Conservation (phyloP, 2,329 filamentous ascomycete species). For the Ceratocystis cubensis region DNA sequence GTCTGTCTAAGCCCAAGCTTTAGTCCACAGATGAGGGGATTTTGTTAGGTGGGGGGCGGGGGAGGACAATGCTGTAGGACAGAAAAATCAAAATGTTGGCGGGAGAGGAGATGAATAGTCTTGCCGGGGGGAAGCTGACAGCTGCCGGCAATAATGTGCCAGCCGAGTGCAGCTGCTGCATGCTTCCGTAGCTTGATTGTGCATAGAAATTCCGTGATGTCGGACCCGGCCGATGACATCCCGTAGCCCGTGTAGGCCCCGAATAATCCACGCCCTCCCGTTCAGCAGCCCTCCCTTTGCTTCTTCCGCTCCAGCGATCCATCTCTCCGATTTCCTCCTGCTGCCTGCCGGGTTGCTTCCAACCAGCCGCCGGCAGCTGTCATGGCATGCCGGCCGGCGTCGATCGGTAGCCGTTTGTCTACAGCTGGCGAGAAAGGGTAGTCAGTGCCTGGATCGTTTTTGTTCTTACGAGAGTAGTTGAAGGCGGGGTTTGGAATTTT, state of each 20-base stretch:
- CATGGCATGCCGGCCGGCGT: background rate
- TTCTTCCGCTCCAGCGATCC: background rate
- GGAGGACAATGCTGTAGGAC: background rate
- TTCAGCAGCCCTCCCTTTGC: background rate
- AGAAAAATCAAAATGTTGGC: background rate
- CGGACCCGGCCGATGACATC: too few species aligned
- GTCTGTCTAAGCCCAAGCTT: background rate
- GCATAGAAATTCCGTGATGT: too few species aligned
- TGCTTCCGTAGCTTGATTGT: background rate
- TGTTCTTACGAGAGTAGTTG: background rate
- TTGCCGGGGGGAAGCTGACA: background rate
- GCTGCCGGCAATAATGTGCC: background rate
- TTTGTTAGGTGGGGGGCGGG: background rate
- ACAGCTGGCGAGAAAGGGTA: background rate
- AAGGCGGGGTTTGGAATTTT: slow-evolving; percentile 1
- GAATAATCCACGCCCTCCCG: too few species aligned
- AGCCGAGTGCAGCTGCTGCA: background rate
- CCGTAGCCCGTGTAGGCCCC: too few species aligned
- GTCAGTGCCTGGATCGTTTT: background rate
- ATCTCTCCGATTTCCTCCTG: background rate
- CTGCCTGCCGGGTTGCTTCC: background rate
- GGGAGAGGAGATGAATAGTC: too few species aligned
- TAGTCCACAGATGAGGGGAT: background rate
- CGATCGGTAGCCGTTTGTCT: background rate
- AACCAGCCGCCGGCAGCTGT: slow-evolving; percentile 10